Evolutionary conservation across 129 eudicot genomes (phyloP), one percentile per base, ranked within the genome.

Genomic region (Chrysanthemum makinoi): DNA sequence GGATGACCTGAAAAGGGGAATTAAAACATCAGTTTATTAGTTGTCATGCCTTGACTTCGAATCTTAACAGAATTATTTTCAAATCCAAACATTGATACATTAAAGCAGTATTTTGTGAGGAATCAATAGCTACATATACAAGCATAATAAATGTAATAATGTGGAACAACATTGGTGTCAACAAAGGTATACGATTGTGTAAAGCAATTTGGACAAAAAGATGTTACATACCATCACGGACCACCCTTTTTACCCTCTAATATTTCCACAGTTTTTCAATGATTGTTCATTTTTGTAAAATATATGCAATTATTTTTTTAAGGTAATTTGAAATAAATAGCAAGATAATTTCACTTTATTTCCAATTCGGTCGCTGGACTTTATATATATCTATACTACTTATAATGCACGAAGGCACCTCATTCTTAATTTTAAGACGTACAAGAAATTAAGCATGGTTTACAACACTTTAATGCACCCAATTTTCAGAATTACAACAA

Each of bases 1-100:
- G 97, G 75, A 95, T 90, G 62, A 95, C 89, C 99, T 95, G 54
- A n/a, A 44, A 65, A 77, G 48, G 65, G 15, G 53, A n/a, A 77
- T 51, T 44, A 17, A 53, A 77, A 52, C 39, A 75, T 57, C 48
- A 66, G 20, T 10, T 65, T 46, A 66, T 15, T 55, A 54, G 49
- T 57, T 57, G n/a, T 44, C n/a, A 24, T 26, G 65, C 26, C 3
- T 63, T 63, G 16, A 30, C 3, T 43, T 35, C 20, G 12, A 35
- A 74, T 33, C 26, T 33, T 50, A 74, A 35, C 20, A 39, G 22
- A 64, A 13, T 8, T 14, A 63, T 50, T 11, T 63, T 18, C 46
- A 74, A 18, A 51, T 53, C 15, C 35, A 15, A 47, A 35, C 24
- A 39, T 33, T 9, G 30, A 18, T 2, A 16, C 30, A 35, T 33